phyloP scores from a whole-genome alignment of 768 basidiomycete species.

The Gloeophyllum trabeum region DNA sequence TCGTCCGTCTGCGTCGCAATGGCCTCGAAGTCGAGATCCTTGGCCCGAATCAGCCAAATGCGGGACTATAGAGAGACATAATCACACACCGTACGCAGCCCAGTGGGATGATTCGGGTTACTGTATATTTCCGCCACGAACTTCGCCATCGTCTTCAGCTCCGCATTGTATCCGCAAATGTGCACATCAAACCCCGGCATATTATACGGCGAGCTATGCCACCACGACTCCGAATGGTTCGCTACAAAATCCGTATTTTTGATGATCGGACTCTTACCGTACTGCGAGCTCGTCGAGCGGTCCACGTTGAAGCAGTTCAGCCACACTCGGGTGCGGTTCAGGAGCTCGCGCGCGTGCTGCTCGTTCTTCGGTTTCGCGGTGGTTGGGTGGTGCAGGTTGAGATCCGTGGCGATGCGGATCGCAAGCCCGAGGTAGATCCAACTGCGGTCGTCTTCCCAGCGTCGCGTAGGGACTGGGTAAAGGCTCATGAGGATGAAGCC shows the following conservation, averaged over 20 bases:
- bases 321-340: constrained; percentile 88
- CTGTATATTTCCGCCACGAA: constrained; percentile 61
- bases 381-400: constrained; percentile 76
- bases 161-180: constrained; percentile 64
- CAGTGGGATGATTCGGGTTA: constrained; percentile 62
- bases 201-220: constrained; percentile 55
- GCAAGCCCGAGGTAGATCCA: constrained; percentile 88
- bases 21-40: constrained; percentile 55
- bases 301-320: constrained; percentile 87
- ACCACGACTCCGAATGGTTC: constrained; percentile 60
- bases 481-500: constrained; percentile 76
- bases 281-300: constrained; percentile 78
- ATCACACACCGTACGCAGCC: constrained; percentile 54
- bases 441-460: constrained; percentile 85
- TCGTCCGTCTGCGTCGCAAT: constrained; percentile 64
- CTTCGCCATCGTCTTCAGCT: constrained; percentile 49
- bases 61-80: background rate
- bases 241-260: constrained; percentile 68
- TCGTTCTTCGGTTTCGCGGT: constrained; percentile 70
- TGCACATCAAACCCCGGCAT: constrained; percentile 73
- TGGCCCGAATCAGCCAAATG: background rate
- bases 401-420: constrained; percentile 79
- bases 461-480: constrained; percentile 60
- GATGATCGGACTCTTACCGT: constrained; percentile 81
- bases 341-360: constrained; percentile 72